Percentiles rank a stretch among this genome's conserved stretches.
Evolutionary conservation across 768 basidiomycete species (phyloP).

Genomic region (Boletus bicolor): DNA sequence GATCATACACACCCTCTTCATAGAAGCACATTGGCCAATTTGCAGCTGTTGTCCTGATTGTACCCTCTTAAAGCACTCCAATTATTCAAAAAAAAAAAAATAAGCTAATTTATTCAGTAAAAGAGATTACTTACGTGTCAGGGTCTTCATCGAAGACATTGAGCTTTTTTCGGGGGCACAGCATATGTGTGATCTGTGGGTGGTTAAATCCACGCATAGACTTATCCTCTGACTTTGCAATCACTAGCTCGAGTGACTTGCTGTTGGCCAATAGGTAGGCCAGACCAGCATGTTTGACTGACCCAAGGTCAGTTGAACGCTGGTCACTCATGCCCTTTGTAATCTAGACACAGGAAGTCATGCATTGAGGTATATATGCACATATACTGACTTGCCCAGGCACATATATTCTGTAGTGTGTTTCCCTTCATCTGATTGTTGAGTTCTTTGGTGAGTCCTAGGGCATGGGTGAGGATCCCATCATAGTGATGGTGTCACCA

Average conservation of each 20-base stretch:
- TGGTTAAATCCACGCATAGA: not conserved
- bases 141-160: not conserved
- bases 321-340: not conserved
- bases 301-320: not conserved
- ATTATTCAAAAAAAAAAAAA: not conserved
- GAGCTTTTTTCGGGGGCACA: not conserved
- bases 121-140: not conserved
- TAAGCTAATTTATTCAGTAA: not conserved
- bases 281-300: no score
- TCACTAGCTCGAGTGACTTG: no score
- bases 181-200: not conserved
- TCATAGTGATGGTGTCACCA: not conserved
- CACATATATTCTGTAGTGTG: not conserved
- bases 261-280: no score
- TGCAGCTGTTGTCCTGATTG: not conserved
- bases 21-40: slow-evolving; percentile 5
- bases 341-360: not conserved
- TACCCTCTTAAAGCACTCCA: not conserved
- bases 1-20: not conserved
- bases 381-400: not conserved
- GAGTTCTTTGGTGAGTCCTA: not conserved
- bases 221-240: not conserved
- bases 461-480: not conserved
- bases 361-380: not conserved
- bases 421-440: no score